Percentiles rank a stretch among this genome's conserved stretches.
phyloP scores from a whole-genome alignment of 768 basidiomycete genomes.

The Pleurotus eryngii region DNA sequence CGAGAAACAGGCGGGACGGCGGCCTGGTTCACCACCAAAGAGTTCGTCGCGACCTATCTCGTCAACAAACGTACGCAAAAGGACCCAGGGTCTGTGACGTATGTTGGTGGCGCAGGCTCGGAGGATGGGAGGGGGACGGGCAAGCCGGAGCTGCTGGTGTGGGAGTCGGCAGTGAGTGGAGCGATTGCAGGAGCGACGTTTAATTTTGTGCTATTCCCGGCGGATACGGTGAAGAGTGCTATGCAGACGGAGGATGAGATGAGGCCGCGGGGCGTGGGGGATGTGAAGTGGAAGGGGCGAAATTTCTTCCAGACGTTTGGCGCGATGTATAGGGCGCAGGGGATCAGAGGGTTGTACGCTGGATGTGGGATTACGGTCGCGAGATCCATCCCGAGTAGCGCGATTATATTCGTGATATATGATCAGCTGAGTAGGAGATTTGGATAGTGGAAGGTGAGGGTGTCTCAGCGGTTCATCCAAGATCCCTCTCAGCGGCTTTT shows the following conservation, averaged over 20 bases:
- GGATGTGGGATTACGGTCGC: constrained; percentile 88
- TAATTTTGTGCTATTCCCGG: constrained; percentile 83
- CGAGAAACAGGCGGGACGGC: constrained; percentile 84
- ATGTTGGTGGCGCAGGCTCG: not conserved
- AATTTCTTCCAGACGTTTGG: constrained; percentile 58
- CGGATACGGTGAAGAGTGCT: constrained; percentile 85
- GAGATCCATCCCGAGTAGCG: constrained; percentile 80
- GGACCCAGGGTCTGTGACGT: constrained; percentile 12
- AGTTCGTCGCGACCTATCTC: constrained; percentile 64
- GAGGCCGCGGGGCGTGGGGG: constrained; percentile 32
- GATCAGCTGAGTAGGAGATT: constrained; percentile 57
- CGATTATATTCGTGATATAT: constrained; percentile 87
- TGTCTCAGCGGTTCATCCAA: not conserved
- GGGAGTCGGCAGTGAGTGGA: constrained; percentile 79
- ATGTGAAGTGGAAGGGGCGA: constrained; percentile 21
- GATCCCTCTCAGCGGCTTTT: too few species aligned
- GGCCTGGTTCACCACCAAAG: constrained; percentile 87
- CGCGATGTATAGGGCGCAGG: constrained; percentile 72
- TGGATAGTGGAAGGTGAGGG: constrained; percentile 21
- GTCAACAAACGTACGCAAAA: constrained; percentile 39
- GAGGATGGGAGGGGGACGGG: not conserved
- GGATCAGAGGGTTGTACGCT: constrained; percentile 77
- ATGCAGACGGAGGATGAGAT: constrained; percentile 90
- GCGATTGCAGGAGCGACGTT: constrained; percentile 78
- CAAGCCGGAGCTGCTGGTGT: constrained; percentile 41